Evolutionary conservation across 352 stramenopile genomes (phyloP).

Genomic region (Pythium rishiriense): DNA sequence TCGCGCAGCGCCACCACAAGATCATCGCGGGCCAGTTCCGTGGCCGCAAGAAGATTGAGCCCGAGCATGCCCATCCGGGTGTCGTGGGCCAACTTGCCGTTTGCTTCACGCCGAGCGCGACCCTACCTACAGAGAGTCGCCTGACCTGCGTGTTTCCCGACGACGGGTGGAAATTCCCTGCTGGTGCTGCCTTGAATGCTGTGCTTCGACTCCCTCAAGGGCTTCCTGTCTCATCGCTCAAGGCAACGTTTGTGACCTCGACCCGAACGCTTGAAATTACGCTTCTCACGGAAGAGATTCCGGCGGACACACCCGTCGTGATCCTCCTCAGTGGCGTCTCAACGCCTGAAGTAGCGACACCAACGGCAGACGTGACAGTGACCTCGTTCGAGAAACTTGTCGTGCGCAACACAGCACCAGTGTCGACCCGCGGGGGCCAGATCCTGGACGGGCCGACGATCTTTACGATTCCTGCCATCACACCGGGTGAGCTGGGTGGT

Average conservation of each 20-base stretch:
- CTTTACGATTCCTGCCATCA: conserved; percentile 53
- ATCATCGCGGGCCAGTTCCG: conserved; percentile 57
- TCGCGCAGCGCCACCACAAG: conserved; percentile 67
- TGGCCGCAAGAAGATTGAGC: conserved; percentile 40
- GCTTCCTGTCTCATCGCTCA: conserved; percentile 25
- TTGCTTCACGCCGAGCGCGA: conserved; percentile 45
- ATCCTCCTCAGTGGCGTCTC: conserved; percentile 55
- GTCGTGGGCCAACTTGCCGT: conserved; percentile 51
- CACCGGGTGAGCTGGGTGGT: conserved; percentile 47
- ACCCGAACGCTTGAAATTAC: conserved; percentile 56
- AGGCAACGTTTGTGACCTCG: conserved; percentile 34
- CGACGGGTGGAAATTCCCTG: conserved; percentile 51
- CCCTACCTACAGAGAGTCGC: conserved; percentile 42
- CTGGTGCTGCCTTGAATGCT: conserved; percentile 20
- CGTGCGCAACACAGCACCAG: conserved; percentile 45
- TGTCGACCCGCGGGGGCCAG: conserved; percentile 60
- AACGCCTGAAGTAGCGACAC: conserved; percentile 55
- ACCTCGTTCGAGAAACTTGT: conserved; percentile 69
- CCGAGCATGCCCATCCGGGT: conserved; percentile 47
- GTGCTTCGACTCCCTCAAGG: conserved; percentile 41
- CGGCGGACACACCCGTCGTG: conserved; percentile 35
- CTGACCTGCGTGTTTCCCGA: conserved; percentile 56
- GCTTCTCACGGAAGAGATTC: conserved; percentile 46
- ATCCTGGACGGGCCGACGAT: conserved; percentile 54
- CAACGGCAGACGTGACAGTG: conserved; percentile 44